Evolutionary conservation across 805 yeast species (phyloP), one percentile per base, ranked within the genome.

Genomic region (Saccharomycopsis fermentans): DNA sequence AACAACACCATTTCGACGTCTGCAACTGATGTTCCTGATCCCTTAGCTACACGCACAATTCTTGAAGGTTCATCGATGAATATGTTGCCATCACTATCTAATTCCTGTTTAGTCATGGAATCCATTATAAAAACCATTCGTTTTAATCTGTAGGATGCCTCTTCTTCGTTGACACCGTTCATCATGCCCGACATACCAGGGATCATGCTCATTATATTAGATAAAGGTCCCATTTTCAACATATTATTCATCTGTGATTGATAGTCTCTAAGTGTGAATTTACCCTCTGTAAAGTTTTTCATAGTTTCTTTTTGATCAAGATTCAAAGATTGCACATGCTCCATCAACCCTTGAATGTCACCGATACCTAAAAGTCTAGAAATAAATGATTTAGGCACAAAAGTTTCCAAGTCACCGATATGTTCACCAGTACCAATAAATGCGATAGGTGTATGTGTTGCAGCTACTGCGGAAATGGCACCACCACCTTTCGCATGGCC

Each of bases 401-500:
- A 92, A 54, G 87, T 82, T 71, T 94, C 99, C 61, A 92, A 79
- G 70, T 92, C 98, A 58, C 86, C 87, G 39, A 91, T 87, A 68
- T 94, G 99, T 71, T 92, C 99, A 69, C 99, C 99, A 2, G 98
- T 92, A 81, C 99, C 99, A 60, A 92, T 94, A 68, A 92, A 92
- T 8, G 87, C 88, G 65, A 92, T 86, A 6, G 99, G 99, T 0
- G 98, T 94, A 58, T 87, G 79, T 2, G 98, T 92, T 2, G 97
- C 94, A 1, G 99, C 99, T 57, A 92, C 97, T 0, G 99, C 99
- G 43, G 97, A 90, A 57, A 92, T 91, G 34, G 99, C 99, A 77
- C 99, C 99, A 74, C 99, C 99, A 71, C 99, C 99, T 73, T 87
- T 92, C 40, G 98, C 99, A 68, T 94, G 97, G 56, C 98, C 98